Base-by-base conservation (phyloP, 2,329 filamentous ascomycete genomes). In the Cryphonectria parasitica region DNA sequence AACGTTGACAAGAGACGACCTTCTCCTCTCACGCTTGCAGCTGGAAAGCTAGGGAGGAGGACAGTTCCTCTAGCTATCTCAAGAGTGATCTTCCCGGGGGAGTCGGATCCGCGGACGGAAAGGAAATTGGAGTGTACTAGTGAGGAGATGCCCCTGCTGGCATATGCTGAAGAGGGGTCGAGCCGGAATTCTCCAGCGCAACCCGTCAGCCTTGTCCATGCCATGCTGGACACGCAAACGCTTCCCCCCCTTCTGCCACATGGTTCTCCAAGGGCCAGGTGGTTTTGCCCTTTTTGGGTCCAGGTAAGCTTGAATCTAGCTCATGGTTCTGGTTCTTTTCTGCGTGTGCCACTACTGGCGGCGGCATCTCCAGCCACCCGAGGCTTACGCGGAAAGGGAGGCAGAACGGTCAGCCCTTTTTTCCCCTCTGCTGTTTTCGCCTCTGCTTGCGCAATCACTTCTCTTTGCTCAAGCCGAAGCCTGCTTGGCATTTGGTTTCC, bases 361-460 rank as follows among this genome's bases (percentile, higher is more conserved):
- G 28, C 54, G 54, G 54, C 54, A 34, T 58, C 28, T 17, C 45
- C 54, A 58, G 6, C 13, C 54, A 62, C 43, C 31, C 2, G 39
- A n/a, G 25, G 66, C 54, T 45, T 64, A 41, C 39, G 34, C 2
- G 34, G 31, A 61, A 34, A 39, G 56, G 3, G 45, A 66, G 54
- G 28, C 61, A 64, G 49, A 49, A 10, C 45, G 19, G 22, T 49
- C 45, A 49, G 45, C 45, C 17, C 7, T 49, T 49, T 49, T 45
- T 8, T 43, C 15, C 5, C 7, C 22, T 19, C 17, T 45, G 0
- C 19, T 11, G 15, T 28, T 67, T 49, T 68, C 65, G 68, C 71
- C 71, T n/a, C 68, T 70, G 68, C 71, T 70, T 72, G 71, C 71
- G 71, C 71, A 72, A 70, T 66, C 70, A 66, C 25, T 56, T 45